Conservation (phyloP, 768 basidiomycete genomes). For the Tulasnella sp. region DNA sequence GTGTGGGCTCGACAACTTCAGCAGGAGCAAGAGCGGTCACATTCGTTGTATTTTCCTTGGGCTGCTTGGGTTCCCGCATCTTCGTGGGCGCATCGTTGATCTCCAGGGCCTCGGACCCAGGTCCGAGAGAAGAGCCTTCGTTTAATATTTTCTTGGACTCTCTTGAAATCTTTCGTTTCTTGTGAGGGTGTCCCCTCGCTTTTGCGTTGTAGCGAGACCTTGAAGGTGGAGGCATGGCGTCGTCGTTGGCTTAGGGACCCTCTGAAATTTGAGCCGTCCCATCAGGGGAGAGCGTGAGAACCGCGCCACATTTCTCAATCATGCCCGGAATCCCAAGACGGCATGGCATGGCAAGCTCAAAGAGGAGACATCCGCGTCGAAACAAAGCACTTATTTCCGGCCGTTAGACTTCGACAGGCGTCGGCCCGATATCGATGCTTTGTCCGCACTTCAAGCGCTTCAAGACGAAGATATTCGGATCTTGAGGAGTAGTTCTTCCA, state of each 20-base stretch:
- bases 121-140: slow-evolving; percentile 39
- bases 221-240: slow-evolving; percentile 29
- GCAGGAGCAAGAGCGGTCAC: neutral
- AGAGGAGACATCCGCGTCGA: neutral
- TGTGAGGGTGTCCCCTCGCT: slow-evolving; percentile 70
- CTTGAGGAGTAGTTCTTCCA: too few species aligned
- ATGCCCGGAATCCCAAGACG: neutral
- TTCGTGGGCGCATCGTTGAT: neutral
- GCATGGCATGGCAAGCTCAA: neutral
- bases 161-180: slow-evolving; percentile 52
- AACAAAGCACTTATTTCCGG: neutral
- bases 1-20: slow-evolving; percentile 45
- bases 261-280: neutral
- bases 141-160: slow-evolving; percentile 41
- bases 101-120: neutral
- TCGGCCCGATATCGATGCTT: too few species aligned
- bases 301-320: neutral
- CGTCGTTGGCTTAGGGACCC: neutral
- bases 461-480: too few species aligned
- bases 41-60: neutral
- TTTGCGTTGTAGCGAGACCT: slow-evolving; percentile 59
- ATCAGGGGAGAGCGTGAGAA: neutral
- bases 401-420: too few species aligned
- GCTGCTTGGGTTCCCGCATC: slow-evolving; percentile 29
- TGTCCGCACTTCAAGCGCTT: too few species aligned